A percentile compares a stretch with the other conserved stretches of the same genome.
These are phyloP conservation scores for Exophiala xenobiotica DNA, from an alignment of 2,329 filamentous ascomycete genomes.

Conservation along the genomic window DNA sequence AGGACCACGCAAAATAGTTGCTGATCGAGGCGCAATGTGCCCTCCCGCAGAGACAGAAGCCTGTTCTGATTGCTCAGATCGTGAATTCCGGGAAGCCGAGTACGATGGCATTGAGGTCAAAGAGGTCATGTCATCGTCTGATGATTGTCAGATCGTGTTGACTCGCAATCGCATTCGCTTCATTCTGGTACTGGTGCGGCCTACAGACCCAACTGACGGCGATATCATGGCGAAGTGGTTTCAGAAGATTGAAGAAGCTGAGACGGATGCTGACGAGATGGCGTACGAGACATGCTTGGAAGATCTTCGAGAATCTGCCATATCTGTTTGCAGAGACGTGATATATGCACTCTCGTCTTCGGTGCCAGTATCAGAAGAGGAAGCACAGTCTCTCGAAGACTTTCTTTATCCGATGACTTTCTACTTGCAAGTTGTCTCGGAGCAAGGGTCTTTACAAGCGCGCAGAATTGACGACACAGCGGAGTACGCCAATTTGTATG, in stretches of 20 bases:
- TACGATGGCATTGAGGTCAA: slow-evolving; percentile 11
- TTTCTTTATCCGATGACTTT: slow-evolving; percentile 14
- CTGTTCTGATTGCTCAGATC: neutral
- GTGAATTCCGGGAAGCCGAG: neutral
- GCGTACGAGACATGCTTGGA: slow-evolving; percentile 13
- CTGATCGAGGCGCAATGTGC: no score
- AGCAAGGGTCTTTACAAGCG: slow-evolving; percentile 10
- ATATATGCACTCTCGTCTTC: neutral
- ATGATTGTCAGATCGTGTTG: slow-evolving; percentile 13
- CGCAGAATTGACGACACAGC: slow-evolving; percentile 3
- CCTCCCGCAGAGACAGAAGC: no score
- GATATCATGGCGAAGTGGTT: slow-evolving; percentile 14
- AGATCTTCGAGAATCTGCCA: slow-evolving; percentile 13
- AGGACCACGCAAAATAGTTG: no score
- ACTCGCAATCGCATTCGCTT: slow-evolving; percentile 8
- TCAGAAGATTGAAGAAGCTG: slow-evolving; percentile 10
- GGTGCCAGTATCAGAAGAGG: neutral
- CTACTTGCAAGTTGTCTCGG: slow-evolving; percentile 5
- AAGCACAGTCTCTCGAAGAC: slow-evolving; percentile 14
- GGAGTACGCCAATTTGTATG: neutral
- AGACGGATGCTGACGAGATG: slow-evolving; percentile 14
- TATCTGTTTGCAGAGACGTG: slow-evolving; percentile 2
- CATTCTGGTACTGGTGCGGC: slow-evolving; percentile 9
- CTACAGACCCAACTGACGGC: slow-evolving; percentile 8
- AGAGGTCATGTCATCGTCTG: slow-evolving; percentile 13